A percentile compares a stretch with the other conserved stretches of the same genome.
These are phyloP conservation scores for Taiozyma sp. DNA, from an alignment of 1,139 yeast genomes.

Conservation along the genomic window DNA sequence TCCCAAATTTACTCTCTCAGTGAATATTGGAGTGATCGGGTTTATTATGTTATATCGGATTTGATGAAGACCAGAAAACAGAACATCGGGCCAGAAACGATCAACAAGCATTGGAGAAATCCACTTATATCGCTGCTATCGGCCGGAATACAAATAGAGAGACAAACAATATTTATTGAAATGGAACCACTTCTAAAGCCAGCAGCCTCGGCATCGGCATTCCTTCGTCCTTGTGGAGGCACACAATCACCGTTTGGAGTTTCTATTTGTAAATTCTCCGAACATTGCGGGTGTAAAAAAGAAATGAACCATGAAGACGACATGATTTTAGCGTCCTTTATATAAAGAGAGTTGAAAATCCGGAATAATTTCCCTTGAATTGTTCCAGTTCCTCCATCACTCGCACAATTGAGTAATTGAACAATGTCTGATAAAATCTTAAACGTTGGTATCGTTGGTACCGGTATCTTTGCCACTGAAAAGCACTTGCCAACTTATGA, in stretches of 20 bases:
- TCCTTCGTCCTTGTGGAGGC: background rate
- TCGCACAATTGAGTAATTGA: background rate
- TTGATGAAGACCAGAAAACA: background rate
- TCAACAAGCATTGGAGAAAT: background rate
- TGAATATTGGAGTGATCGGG: background rate
- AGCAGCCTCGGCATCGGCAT: background rate
- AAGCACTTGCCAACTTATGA: conserved; percentile 73
- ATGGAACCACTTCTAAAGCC: background rate
- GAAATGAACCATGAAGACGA: background rate
- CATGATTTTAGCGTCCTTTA: background rate
- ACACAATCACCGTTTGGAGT: background rate
- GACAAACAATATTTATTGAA: background rate
- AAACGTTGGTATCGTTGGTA: conserved; percentile 77
- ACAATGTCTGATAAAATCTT: conserved; percentile 21
- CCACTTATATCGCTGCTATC: background rate
- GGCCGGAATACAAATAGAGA: background rate
- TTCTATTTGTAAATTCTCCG: background rate
- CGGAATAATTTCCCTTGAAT: background rate
- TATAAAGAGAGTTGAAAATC: background rate
- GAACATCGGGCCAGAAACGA: background rate
- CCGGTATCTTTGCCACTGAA: conserved; percentile 88
- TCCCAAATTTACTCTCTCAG: too few species aligned
- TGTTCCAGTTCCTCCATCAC: background rate
- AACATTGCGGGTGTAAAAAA: background rate
- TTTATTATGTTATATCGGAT: background rate